A percentile compares a stretch with the other conserved stretches of the same genome.
Conservation (phyloP, 1,284 basidiomycete species). For the Tilletia caries region DNA sequence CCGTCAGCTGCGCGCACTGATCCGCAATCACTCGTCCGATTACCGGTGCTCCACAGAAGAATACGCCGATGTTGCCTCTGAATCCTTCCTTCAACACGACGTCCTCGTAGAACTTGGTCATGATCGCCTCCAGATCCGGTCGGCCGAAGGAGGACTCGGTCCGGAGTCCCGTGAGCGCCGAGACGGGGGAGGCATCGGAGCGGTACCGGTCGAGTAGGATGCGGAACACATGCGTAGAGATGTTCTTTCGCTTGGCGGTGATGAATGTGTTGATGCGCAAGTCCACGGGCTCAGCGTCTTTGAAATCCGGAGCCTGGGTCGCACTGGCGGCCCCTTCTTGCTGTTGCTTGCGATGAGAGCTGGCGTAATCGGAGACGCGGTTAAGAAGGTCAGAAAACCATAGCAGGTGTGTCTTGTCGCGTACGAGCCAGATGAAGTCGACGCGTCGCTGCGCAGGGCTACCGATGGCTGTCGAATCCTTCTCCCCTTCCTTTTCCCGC, state of each 20-base stretch:
- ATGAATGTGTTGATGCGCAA: slow-evolving; percentile 14
- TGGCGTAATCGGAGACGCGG: not conserved
- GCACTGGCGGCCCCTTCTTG: not conserved
- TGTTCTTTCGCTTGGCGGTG: slow-evolving; percentile 15
- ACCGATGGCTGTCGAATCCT: not conserved
- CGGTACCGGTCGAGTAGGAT: slow-evolving; percentile 14
- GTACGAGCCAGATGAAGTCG: slow-evolving; percentile 21
- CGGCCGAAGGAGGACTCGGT: slow-evolving; percentile 14
- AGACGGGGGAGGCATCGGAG: slow-evolving; percentile 5
- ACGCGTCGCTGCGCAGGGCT: not conserved
- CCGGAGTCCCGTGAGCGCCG: slow-evolving; percentile 16
- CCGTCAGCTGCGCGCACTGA: slow-evolving; percentile 5
- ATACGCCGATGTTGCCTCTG: slow-evolving; percentile 14
- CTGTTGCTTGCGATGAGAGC: not conserved
- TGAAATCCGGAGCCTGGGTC: not conserved
- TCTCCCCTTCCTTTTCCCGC: not conserved
- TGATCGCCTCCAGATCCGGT: slow-evolving; percentile 12
- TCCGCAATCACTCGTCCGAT: slow-evolving; percentile 14
- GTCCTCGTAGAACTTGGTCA: slow-evolving; percentile 12
- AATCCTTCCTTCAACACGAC: not conserved
- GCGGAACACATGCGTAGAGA: slow-evolving; percentile 19
- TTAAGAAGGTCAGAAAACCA: slow-evolving; percentile 21
- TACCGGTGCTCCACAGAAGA: slow-evolving; percentile 18
- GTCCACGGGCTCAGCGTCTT: not conserved
- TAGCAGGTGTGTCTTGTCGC: slow-evolving; percentile 16